Base-by-base conservation (phyloP, 768 basidiomycete species). In the Trametes meyenii region DNA sequence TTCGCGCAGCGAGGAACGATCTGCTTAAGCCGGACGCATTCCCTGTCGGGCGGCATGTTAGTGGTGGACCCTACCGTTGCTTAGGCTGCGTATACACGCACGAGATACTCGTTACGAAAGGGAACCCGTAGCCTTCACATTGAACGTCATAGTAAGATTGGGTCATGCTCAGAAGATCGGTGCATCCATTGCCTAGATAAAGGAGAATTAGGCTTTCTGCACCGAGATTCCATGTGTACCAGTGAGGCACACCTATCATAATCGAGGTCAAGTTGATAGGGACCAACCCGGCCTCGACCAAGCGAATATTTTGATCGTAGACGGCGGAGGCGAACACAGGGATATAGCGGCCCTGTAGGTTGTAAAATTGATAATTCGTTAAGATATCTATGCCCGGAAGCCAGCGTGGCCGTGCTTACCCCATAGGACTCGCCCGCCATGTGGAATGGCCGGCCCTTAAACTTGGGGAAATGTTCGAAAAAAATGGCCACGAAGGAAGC, bases 401-500 rank as follows among this genome's bases (percentile, higher is more conserved):
- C 26, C 14, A 17, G 16, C 17, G 17, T 29, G 1, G 14, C 14
- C 26, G 48, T 5, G 24, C 78, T 50, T 56, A 81, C 84, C 13
- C 75, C 83, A 42, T 84, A 83, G 5, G 81, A 83, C 70, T 85
- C 72, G 21, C 76, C 76, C 26, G 73, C 63, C 63, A 77, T 63
- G 50, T 77, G 76, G 58, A 76, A 74, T 5, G 75, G 69, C 5
- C 87, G 76, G 5, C 86, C 86, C 62, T 87, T 83, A 76, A 90
- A 89, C 66, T 86, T 75, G 54, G 72, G 76, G 68, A 91, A 91
- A 57, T 84, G 78, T 63, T 89, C 85, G 50, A 90, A 89, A 73
- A 89, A 89, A 55, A 90, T 82, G 5, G 81, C 75, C 0, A 89
- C 76, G 61, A 90, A 90, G 0, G 83, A 81, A 0, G 87, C 87